Conservation (phyloP, 1,284 basidiomycete species). For the Ceratobasidium sp. region DNA sequence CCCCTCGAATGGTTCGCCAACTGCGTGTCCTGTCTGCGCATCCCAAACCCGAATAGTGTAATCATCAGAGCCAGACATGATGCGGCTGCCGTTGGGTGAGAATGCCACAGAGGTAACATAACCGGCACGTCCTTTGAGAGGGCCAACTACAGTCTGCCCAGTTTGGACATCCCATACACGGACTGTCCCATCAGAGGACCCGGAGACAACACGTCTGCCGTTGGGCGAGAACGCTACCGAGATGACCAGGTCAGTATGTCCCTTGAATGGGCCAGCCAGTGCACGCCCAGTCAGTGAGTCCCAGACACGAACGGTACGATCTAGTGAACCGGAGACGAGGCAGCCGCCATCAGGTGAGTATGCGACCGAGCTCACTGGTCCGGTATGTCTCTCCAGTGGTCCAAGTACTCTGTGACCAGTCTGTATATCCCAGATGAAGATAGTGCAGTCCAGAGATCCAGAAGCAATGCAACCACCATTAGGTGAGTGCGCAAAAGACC, state of each 20-base stretch:
- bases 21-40: conserved; percentile 11
- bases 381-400: conserved; percentile 6
- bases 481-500: conserved; percentile 16
- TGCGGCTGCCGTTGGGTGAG: conserved; percentile 38
- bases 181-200: conserved; percentile 5
- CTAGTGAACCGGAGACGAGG: conserved; percentile 21
- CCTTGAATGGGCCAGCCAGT: background rate
- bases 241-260: conserved; percentile 2
- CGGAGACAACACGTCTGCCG: background rate
- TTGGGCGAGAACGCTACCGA: conserved; percentile 21
- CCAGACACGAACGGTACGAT: conserved; percentile 33
- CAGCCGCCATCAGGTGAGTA: conserved; percentile 29
- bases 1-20: conserved; percentile 10
- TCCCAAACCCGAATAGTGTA: conserved; percentile 39
- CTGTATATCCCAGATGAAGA: conserved; percentile 27
- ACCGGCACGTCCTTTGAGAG: conserved; percentile 9
- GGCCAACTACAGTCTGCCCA: conserved; percentile 5
- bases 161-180: conserved; percentile 9
- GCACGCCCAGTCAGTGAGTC: background rate
- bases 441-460: conserved; percentile 3
- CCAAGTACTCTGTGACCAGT: conserved; percentile 11
- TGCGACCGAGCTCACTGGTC: conserved; percentile 1
- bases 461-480: conserved; percentile 18
- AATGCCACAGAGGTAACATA: conserved; percentile 23
- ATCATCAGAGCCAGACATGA: conserved; percentile 39